A percentile compares a stretch with the other conserved stretches of the same genome.
These are phyloP conservation scores for Irpex rosettiformis DNA, from an alignment of 1,284 basidiomycete genomes.

Conservation along the genomic window DNA sequence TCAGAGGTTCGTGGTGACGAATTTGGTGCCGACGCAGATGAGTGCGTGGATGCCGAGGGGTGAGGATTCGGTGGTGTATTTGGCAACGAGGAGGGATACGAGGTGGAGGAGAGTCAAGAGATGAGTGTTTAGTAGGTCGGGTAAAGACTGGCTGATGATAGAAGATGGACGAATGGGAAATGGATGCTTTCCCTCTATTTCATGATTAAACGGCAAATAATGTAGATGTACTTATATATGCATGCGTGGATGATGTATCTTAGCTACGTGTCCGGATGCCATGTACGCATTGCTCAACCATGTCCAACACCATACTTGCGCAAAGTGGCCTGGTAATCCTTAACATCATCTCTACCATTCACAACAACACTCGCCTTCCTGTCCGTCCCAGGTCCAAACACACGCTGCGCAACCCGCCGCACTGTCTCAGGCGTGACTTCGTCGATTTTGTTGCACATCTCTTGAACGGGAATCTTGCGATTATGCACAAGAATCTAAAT, in stretches of 20 bases:
- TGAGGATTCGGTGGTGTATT: conserved; percentile 24
- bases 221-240: no score
- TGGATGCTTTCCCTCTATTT: no score
- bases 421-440: conserved; percentile 71
- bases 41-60: conserved; percentile 26
- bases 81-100: conserved; percentile 23
- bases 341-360: conserved; percentile 72
- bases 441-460: conserved; percentile 93
- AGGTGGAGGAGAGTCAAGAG: conserved; percentile 22
- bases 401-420: conserved; percentile 67
- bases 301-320: conserved; percentile 61
- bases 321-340: conserved; percentile 56
- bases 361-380: conserved; percentile 67
- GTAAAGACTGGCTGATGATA: no score
- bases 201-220: no score
- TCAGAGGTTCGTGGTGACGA: conserved; percentile 60
- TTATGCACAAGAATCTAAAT: conserved; percentile 90
- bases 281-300: not conserved
- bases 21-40: conserved; percentile 25
- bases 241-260: not conserved
- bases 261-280: not conserved
- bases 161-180: no score
- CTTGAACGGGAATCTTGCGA: conserved; percentile 81
- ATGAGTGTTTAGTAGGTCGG: no score
- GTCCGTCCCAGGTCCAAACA: conserved; percentile 63